These are phyloP conservation scores for Anisodus tanguticus DNA, from an alignment of 257 asterid genomes.

Conservation along the genomic window DNA sequence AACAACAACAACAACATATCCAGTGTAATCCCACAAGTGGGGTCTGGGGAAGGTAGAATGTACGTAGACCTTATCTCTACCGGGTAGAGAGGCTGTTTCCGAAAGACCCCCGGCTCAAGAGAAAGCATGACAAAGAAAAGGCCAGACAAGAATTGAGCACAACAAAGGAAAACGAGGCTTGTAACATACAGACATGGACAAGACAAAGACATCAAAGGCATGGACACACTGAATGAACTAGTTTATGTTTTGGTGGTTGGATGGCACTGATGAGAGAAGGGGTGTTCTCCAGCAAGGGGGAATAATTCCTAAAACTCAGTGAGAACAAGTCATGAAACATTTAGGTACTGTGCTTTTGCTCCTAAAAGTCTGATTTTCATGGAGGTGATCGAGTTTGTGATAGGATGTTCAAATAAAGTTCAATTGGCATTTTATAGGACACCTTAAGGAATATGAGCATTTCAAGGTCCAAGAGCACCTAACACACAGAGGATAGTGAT, in stretches of 20 bases:
- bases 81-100: no score
- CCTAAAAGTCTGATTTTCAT: not conserved
- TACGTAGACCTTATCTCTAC: no score
- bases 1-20: no score
- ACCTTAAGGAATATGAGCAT: not conserved
- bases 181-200: not conserved
- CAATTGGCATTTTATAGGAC: conserved; percentile 7
- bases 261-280: not conserved
- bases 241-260: conserved; percentile 9
- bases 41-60: no score
- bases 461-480: not conserved
- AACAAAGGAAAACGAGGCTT: no score
- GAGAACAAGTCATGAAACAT: not conserved
- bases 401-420: not conserved
- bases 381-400: not conserved
- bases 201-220: not conserved
- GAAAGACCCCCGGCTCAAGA: no score
- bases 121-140: no score
- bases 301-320: conserved; percentile 4
- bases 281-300: not conserved
- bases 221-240: not conserved
- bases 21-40: no score
- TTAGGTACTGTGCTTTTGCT: not conserved
- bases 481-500: not conserved
- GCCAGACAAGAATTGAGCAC: no score